phyloP scores from a whole-genome alignment of 139 green algal species.

The Parachlorella kessleri region DNA sequence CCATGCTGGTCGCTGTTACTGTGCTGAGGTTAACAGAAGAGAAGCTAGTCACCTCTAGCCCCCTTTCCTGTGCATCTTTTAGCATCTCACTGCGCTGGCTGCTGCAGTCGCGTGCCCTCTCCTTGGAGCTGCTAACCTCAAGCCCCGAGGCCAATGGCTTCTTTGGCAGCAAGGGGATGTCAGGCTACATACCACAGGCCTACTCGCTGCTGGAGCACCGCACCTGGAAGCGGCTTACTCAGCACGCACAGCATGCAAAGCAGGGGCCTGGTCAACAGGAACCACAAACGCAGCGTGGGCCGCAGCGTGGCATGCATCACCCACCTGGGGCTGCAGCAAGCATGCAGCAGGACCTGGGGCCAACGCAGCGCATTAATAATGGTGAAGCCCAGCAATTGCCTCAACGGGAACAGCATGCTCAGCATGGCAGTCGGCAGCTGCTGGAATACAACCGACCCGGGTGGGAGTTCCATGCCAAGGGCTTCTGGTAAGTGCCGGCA shows the following conservation, averaged over 20 bases:
- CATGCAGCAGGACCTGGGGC: no score
- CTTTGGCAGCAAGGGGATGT: conserved; percentile 30
- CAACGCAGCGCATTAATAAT: no score
- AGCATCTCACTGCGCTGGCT: no score
- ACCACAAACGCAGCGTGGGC: not conserved
- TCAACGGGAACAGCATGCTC: no score
- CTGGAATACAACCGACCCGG: conserved; percentile 35
- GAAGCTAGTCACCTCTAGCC: no score
- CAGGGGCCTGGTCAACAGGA: not conserved
- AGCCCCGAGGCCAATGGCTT: conserved; percentile 52
- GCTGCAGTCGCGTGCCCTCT: not conserved
- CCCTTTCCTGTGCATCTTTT: not conserved
- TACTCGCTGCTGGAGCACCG: conserved; percentile 51
- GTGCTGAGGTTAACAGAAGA: no score
- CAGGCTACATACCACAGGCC: conserved; percentile 42
- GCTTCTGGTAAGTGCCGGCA: no score
- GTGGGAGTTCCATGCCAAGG: conserved; percentile 54
- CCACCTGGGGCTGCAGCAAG: no score
- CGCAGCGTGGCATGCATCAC: not conserved
- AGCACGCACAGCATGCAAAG: not conserved
- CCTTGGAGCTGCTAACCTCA: conserved; percentile 28
- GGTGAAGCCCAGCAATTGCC: no score
- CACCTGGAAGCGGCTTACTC: conserved; percentile 26
- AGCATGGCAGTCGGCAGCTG: not conserved
- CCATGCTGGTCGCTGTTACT: no score